Evolutionary conservation across 2,329 filamentous ascomycete genomes (phyloP).

Genomic region (Fusarium avenaceum): DNA sequence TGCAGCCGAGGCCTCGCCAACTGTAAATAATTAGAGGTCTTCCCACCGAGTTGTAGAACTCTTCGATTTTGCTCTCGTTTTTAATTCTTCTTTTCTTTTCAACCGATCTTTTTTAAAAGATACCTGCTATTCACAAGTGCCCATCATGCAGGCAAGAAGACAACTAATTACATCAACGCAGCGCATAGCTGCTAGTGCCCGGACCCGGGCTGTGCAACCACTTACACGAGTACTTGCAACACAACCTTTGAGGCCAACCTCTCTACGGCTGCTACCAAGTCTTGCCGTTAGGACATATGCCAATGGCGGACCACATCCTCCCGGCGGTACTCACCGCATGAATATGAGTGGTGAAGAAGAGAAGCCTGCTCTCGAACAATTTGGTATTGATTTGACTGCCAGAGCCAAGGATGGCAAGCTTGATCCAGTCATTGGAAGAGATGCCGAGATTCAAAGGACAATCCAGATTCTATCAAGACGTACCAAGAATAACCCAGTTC

Average conservation of each 20-base stretch:
- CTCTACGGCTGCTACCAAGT: conserved; percentile 55
- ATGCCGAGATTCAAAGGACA: conserved; percentile 90
- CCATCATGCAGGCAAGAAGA: conserved; percentile 58
- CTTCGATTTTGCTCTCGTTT: conserved; percentile 10
- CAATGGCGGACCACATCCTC: conserved; percentile 84
- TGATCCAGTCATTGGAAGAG: conserved; percentile 94
- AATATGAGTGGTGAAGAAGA: conserved; percentile 81
- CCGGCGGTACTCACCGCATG: conserved; percentile 95
- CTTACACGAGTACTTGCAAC: conserved; percentile 47
- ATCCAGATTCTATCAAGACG: conserved; percentile 93
- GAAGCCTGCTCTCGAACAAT: conserved; percentile 91
- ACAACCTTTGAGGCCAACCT: conserved; percentile 41
- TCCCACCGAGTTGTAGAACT: conserved; percentile 16
- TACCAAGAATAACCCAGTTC: conserved; percentile 95
- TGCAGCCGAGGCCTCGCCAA: conserved; percentile 30
- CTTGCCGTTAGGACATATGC: conserved; percentile 68
- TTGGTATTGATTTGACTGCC: conserved; percentile 89
- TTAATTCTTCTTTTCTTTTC: conserved; percentile 3
- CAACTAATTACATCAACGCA: conserved; percentile 57
- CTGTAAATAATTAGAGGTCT: conserved; percentile 41
- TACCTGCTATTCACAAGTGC: conserved; percentile 27
- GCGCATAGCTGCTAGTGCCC: conserved; percentile 53
- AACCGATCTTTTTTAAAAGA: conserved; percentile 6
- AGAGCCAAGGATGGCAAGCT: conserved; percentile 89
- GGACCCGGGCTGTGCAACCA: conserved; percentile 49